Conservation (phyloP, 2,329 filamentous ascomycete genomes). For the Exophiala oligosperma region DNA sequence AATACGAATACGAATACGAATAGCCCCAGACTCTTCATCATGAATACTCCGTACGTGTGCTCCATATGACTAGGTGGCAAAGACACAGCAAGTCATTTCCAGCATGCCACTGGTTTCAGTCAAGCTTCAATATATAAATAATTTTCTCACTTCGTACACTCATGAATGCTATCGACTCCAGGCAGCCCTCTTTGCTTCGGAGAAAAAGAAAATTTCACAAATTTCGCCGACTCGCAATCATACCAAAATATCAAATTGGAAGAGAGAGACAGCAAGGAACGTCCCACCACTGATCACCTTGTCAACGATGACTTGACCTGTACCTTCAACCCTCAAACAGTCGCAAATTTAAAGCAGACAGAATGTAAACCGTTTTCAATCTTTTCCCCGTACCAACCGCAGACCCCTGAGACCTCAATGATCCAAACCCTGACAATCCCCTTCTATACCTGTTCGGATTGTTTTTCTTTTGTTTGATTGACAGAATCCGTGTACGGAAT, state of each 20-base stretch:
- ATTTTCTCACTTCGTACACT: conserved; percentile 23
- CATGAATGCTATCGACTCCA: conserved; percentile 17
- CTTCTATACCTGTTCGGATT: conserved; percentile 15
- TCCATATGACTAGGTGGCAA: too few species aligned
- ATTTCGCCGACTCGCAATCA: conserved; percentile 8
- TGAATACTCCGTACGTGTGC: too few species aligned
- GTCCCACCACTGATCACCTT: background rate
- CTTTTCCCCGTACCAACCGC: conserved; percentile 3
- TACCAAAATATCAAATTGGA: conserved; percentile 8
- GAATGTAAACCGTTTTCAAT: conserved; percentile 7
- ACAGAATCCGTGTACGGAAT: background rate
- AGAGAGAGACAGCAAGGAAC: background rate
- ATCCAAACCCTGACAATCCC: conserved; percentile 14
- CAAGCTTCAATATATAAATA: background rate
- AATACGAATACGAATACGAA: background rate
- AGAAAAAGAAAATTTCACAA: conserved; percentile 8
- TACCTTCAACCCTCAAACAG: conserved; percentile 2
- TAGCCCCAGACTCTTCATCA: background rate
- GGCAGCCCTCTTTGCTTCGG: conserved; percentile 5
- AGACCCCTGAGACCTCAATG: conserved; percentile 13
- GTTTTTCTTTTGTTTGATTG: background rate
- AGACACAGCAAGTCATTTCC: too few species aligned
- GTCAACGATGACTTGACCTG: background rate
- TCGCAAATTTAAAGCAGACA: conserved; percentile 8
- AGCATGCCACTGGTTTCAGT: too few species aligned